Evolutionary conservation across 768 basidiomycete genomes (phyloP).

Genomic region (Mycena filopes): DNA sequence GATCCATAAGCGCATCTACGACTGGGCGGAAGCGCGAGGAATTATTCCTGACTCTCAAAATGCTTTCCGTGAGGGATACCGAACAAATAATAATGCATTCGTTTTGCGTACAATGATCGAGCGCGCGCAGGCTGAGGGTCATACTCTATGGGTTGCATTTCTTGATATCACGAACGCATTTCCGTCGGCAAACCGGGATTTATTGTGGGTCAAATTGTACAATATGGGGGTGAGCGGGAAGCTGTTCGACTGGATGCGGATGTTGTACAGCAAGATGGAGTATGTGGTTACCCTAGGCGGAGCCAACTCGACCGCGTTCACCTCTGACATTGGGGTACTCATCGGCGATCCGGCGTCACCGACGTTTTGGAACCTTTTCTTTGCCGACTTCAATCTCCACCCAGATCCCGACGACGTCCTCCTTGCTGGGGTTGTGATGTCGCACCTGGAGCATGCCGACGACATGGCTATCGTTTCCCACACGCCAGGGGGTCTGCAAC

Average conservation of each 20-base stretch:
- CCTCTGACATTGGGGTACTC: not conserved
- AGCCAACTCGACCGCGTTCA: not conserved
- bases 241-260: too few species aligned
- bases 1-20: too few species aligned
- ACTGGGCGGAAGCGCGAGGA: too few species aligned
- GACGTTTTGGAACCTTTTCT: not conserved
- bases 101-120: conserved; percentile 36
- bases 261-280: not conserved
- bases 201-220: conserved; percentile 36
- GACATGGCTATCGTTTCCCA: too few species aligned
- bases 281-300: not conserved
- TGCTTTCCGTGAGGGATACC: conserved; percentile 32
- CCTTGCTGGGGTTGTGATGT: not conserved
- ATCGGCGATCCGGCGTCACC: not conserved
- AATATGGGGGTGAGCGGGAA: conserved; percentile 26
- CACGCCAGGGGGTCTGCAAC: not conserved
- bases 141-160: conserved; percentile 35
- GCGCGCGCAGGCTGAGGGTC: conserved; percentile 13
- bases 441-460: too few species aligned
- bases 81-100: conserved; percentile 37
- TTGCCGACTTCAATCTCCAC: not conserved
- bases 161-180: conserved; percentile 41
- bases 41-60: conserved; percentile 38
- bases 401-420: not conserved
- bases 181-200: conserved; percentile 33